A percentile compares a stretch with the other conserved stretches of the same genome.
Evolutionary conservation across 805 yeast genomes (phyloP).

Genomic region (Candida maltosa): DNA sequence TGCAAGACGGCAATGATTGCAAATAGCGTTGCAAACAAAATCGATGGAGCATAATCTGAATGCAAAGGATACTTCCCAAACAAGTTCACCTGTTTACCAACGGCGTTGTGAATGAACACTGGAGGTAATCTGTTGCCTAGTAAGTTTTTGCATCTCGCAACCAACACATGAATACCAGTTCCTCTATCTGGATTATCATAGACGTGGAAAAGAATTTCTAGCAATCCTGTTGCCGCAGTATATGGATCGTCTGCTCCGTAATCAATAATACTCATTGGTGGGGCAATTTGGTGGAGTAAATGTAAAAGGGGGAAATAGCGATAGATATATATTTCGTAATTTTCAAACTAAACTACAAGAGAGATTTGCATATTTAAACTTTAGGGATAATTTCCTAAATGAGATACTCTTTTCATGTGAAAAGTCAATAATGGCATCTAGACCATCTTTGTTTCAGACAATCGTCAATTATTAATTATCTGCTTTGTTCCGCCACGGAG

Average conservation of each 20-base stretch:
- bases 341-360: no score
- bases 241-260: constrained; percentile 4
- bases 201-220: not conserved
- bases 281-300: no score
- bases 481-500: no score
- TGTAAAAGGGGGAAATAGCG: no score
- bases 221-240: constrained; percentile 5
- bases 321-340: no score
- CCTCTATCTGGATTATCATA: constrained; percentile 4
- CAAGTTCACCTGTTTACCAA: constrained; percentile 41
- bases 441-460: no score
- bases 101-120: constrained; percentile 30
- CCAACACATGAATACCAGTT: constrained; percentile 7
- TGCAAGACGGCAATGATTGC: constrained; percentile 44
- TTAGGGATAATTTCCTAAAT: no score
- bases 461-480: no score
- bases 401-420: no score
- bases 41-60: constrained; percentile 58
- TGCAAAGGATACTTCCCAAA: constrained; percentile 61
- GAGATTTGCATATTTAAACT: no score
- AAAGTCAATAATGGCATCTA: no score
- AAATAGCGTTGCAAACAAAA: constrained; percentile 52
- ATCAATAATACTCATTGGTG: no score
- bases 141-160: constrained; percentile 21
- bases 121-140: constrained; percentile 38